Evolutionary conservation across 495 filamentous ascomycete species (phyloP), one percentile per base, ranked within the genome.

Genomic region (Penicillium longicatenatum): DNA sequence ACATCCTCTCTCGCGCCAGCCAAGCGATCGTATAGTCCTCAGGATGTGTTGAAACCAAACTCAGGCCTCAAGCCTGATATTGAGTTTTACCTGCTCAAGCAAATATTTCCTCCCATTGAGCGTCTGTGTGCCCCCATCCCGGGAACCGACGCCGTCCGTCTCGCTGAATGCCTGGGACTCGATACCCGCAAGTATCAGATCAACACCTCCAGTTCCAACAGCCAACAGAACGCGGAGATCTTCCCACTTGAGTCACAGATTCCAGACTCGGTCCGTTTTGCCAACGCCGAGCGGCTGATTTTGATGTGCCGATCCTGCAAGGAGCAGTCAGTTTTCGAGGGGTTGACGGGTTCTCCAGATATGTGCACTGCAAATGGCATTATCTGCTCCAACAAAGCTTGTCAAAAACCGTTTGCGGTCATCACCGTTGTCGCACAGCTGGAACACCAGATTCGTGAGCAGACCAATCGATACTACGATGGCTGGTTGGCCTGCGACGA

Each of bases 61-160:
- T 88, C 87, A 2, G 87, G 76, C 6, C 79, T 98, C 4, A 85
- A 88, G 61, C 92, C 89, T 30, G 93, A 97, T 70, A 82, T 95
- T 26, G 94, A 98, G 63, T 98, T 93, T 84, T 98, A 98, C 72
- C 85, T 98, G 31, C 85, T 91, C 74, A 98, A 98, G 78, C 94
- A 98, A 70, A 97, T 98, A 52, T 94, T 98, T 75, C 94, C 94
- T 6, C 94, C 95, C 2, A 96, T 98, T 53, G 94, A 98, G 77
- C 92, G 94, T 82, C 85, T 98, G 26, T 98, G 94, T 70, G 95
- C 92, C 45, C 95, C 94, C 41, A 96, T 98, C 58, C 84, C 86
- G 30, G 93, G 94, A 45, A 98, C 94, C 14, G 91, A 96, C 63
- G 86, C 92, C 39, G 79, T 89, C 8, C 88, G 91, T 56, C 82